A percentile compares a stretch with the other conserved stretches of the same genome.
These are phyloP conservation scores for Boletellus sp. DNA, from an alignment of 768 basidiomycete species.

Conservation along the genomic window DNA sequence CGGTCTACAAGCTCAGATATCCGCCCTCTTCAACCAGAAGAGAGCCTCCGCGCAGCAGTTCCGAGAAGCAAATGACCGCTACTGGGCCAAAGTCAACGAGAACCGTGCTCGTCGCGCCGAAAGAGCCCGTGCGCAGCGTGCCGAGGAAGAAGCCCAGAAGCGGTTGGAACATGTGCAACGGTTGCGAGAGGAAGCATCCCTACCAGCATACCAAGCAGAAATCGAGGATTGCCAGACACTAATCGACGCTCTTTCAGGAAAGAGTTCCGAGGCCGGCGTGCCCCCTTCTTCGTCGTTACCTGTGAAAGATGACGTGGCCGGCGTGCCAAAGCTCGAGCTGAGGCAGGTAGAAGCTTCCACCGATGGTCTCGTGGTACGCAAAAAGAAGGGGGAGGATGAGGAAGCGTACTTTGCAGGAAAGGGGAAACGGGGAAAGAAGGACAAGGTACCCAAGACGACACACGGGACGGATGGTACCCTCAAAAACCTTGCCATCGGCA, in stretches of 20 bases:
- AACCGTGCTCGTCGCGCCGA: constrained; percentile 84
- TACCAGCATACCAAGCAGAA: constrained; percentile 86
- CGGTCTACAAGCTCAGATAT: constrained; percentile 62
- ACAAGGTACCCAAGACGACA: constrained; percentile 38
- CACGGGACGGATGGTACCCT: constrained; percentile 33
- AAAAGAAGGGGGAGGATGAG: constrained; percentile 92
- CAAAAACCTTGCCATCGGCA: constrained; percentile 75
- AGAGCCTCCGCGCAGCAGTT: constrained; percentile 67
- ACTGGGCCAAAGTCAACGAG: constrained; percentile 81
- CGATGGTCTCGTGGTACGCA: constrained; percentile 69
- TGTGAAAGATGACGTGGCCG: constrained; percentile 45
- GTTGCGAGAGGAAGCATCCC: constrained; percentile 84
- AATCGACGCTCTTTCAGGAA: constrained; percentile 79
- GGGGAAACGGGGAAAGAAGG: constrained; percentile 60
- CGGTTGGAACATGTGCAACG: constrained; percentile 75
- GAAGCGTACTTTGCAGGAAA: constrained; percentile 79
- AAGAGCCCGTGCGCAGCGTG: constrained; percentile 67
- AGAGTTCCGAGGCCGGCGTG: constrained; percentile 43
- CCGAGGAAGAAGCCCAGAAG: constrained; percentile 73
- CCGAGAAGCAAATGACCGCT: constrained; percentile 81
- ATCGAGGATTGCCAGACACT: constrained; percentile 97
- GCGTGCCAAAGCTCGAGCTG: constrained; percentile 78
- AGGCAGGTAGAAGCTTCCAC: constrained; percentile 72
- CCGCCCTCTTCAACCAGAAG: constrained; percentile 68
- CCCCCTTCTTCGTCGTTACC: constrained; percentile 40